phyloP scores from a whole-genome alignment of 768 basidiomycete species.

The Coprinellus aureogranulatus region DNA sequence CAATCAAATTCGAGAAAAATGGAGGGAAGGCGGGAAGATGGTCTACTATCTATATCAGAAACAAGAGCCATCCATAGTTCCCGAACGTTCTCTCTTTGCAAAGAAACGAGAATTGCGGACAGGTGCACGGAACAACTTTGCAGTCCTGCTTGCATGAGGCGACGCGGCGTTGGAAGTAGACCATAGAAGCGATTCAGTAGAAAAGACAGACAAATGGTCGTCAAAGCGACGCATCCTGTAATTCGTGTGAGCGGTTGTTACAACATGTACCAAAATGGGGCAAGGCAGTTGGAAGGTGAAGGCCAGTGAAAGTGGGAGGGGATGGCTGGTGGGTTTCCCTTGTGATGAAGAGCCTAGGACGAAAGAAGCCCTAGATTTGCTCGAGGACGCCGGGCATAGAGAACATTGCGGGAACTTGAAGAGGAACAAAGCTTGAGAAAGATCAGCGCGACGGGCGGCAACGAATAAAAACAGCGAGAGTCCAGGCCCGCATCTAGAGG shows the following conservation, averaged over 20 bases:
- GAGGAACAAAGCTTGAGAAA: too few species aligned
- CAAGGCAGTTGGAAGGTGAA: too few species aligned
- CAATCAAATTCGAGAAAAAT: slow-evolving; percentile 51
- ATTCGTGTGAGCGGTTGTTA: not conserved
- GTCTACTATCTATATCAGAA: slow-evolving; percentile 83
- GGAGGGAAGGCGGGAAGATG: slow-evolving; percentile 77
- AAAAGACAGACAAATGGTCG: not conserved
- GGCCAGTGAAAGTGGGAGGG: too few species aligned
- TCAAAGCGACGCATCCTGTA: not conserved
- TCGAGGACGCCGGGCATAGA: too few species aligned
- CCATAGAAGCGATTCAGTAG: not conserved
- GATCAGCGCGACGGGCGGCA: too few species aligned
- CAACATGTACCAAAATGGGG: not conserved
- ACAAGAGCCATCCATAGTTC: slow-evolving; percentile 2
- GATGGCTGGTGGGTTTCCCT: too few species aligned
- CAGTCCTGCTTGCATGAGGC: slow-evolving; percentile 37
- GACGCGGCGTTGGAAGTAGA: not conserved
- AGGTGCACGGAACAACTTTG: slow-evolving; percentile 78
- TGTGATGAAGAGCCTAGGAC: too few species aligned
- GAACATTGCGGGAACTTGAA: too few species aligned
- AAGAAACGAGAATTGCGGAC: slow-evolving; percentile 57
- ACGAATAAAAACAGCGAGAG: not conserved
- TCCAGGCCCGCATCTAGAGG: not conserved
- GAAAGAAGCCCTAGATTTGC: too few species aligned
- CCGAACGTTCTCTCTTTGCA: slow-evolving; percentile 1